These are phyloP conservation scores for Petunia secreta DNA, from an alignment of 257 asterid species.

Conservation along the genomic window DNA sequence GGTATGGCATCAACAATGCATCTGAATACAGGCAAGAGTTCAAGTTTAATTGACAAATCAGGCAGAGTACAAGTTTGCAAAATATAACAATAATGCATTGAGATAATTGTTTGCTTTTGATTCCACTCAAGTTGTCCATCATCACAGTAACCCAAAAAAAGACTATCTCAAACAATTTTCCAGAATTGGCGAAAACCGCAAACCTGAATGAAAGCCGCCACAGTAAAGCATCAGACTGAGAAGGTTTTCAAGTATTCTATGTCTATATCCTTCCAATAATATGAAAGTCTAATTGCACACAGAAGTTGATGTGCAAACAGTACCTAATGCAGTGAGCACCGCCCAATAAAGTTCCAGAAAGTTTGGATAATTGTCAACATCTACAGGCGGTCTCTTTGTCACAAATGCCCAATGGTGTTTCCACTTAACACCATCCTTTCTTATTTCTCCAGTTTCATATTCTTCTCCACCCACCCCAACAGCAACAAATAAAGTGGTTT, in stretches of 20 bases:
- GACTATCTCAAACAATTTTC: background rate
- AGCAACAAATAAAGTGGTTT: background rate
- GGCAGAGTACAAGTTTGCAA: background rate
- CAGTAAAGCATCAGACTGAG: background rate
- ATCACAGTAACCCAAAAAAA: background rate
- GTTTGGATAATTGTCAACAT: background rate
- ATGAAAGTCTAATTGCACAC: background rate
- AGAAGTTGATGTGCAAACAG: background rate
- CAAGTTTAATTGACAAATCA: background rate
- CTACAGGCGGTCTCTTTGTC: background rate
- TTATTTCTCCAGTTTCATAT: background rate
- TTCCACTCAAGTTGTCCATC: background rate
- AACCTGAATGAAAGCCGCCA: background rate
- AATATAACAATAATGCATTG: background rate
- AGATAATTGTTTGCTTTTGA: background rate
- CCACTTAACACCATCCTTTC: background rate
- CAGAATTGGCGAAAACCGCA: background rate
- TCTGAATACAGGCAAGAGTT: background rate
- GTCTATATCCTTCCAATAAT: background rate
- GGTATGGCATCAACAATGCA: background rate
- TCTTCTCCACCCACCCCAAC: constrained; percentile 1
- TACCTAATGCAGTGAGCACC: background rate
- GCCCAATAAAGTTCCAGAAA: background rate
- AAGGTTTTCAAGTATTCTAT: background rate
- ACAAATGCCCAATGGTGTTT: background rate